Conservation (phyloP, 768 basidiomycete species). For the Leccinum boreale region DNA sequence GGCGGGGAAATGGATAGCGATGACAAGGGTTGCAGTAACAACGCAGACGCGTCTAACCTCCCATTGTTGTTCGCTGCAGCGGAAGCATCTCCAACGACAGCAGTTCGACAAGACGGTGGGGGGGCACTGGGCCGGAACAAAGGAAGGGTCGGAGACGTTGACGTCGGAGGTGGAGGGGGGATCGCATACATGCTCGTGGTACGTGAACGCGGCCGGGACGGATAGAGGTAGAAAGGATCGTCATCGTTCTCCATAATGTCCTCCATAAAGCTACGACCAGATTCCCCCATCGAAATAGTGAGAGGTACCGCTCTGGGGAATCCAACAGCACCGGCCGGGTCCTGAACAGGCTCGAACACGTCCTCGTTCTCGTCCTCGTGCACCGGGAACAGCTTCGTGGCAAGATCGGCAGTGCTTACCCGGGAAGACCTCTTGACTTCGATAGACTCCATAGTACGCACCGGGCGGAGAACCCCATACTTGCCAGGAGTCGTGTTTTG, state of each 20-base stretch:
- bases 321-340: conserved; percentile 11
- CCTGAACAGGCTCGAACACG: conserved; percentile 21
- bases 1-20: conserved; percentile 13
- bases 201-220: conserved; percentile 23
- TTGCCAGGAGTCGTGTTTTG: conserved; percentile 20
- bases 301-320: conserved; percentile 18
- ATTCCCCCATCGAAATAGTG: background rate
- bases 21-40: conserved; percentile 29
- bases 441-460: conserved; percentile 12
- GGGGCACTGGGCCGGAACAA: conserved; percentile 26
- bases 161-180: conserved; percentile 2
- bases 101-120: conserved; percentile 22
- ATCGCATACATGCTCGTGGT: conserved; percentile 28
- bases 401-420: conserved; percentile 14
- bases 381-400: conserved; percentile 29
- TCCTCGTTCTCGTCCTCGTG: conserved; percentile 34
- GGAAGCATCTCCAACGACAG: conserved; percentile 1
- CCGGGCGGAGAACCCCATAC: conserved; percentile 17
- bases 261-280: background rate
- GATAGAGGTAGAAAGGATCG: conserved; percentile 24
- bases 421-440: conserved; percentile 16
- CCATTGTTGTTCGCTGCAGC: background rate
- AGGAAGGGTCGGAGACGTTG: conserved; percentile 14
- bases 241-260: conserved; percentile 15
- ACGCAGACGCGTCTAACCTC: conserved; percentile 21